Evolutionary conservation across 345 rosid genomes (phyloP).

Genomic region (Citrus sp.): DNA sequence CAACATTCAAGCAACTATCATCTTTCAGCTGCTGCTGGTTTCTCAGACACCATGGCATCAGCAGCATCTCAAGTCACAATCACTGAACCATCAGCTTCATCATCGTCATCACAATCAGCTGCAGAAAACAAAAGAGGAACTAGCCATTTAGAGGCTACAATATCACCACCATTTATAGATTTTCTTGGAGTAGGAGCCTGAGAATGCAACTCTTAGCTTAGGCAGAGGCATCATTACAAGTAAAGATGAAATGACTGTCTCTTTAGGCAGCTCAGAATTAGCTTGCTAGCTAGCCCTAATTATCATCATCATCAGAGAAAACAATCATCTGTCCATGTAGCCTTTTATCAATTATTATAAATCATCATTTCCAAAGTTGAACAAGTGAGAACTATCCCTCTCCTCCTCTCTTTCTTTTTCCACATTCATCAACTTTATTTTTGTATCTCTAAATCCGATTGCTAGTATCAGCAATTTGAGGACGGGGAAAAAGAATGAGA

Average conservation of each 20-base stretch:
- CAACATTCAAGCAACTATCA: slow-evolving; percentile 29
- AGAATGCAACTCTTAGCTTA: slow-evolving; percentile 5
- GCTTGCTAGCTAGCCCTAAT: background rate
- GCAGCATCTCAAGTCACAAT: slow-evolving; percentile 39
- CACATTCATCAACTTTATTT: background rate
- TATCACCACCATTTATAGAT: slow-evolving; percentile 51
- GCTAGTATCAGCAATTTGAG: too few species aligned
- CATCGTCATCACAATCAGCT: slow-evolving; percentile 30
- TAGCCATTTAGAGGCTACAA: slow-evolving; percentile 21
- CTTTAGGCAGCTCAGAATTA: background rate
- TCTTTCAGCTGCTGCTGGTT: slow-evolving; percentile 13
- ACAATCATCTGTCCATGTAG: slow-evolving; percentile 7
- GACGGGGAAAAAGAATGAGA: too few species aligned
- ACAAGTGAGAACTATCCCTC: background rate
- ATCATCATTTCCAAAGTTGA: slow-evolving; percentile 11
- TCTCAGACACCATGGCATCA: slow-evolving; percentile 35
- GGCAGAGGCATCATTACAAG: slow-evolving; percentile 7
- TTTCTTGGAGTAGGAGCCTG: slow-evolving; percentile 58
- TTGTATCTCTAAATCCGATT: background rate
- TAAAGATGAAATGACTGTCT: background rate
- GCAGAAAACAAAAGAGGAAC: slow-evolving; percentile 25
- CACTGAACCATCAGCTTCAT: slow-evolving; percentile 39
- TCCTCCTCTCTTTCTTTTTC: background rate
- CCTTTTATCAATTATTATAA: slow-evolving; percentile 5
- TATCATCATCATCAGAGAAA: background rate